Conservation (phyloP, 306 rosid species). For the Prunus persica region Prunus_persica_NCBIv2 NC_034009.1:33512501-33513000, state of each 20-base stretch:
- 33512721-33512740: constrained; percentile 62
- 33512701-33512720: constrained; percentile 43
- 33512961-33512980: not conserved
- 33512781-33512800: constrained; percentile 68
- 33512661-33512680: not conserved
- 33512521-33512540: constrained; percentile 60
- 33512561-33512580: constrained; percentile 49
- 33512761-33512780: constrained; percentile 82
- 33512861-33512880: constrained; percentile 78
- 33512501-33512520: not conserved
- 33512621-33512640: constrained; percentile 47
- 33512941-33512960: not conserved
- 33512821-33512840: constrained; percentile 29
- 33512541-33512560: constrained; percentile 80
- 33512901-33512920: constrained; percentile 61
- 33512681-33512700: not conserved
- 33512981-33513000: constrained; percentile 11
- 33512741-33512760: constrained; percentile 66
- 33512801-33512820: constrained; percentile 38
- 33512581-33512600: constrained; percentile 80
- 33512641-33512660: not conserved
- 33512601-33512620: constrained; percentile 82
- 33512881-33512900: constrained; percentile 59
- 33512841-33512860: constrained; percentile 34
- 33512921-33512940: not conserved